Base-by-base conservation (phyloP, 495 filamentous ascomycete species). In the Parathielavia appendiculata region DNA sequence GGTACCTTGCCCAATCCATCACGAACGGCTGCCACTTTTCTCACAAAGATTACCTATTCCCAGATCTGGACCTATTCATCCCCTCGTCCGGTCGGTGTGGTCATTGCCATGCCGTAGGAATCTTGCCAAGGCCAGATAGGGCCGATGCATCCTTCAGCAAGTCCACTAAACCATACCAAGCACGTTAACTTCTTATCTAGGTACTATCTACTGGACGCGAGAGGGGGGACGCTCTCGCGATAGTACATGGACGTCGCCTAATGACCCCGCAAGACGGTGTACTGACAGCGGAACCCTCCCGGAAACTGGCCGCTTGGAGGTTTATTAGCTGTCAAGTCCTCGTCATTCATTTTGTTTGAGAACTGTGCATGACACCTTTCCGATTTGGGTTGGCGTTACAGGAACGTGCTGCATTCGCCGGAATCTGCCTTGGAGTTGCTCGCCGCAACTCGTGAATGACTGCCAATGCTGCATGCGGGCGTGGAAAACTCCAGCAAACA, bases 391-490 rank as follows among this genome's bases (percentile, higher is more conserved):
- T 51, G 32, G 50, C 38, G 50, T 40, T 30, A 22, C 20, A n/a
- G 19, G 23, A 7, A 11, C 1, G 16, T 32, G 46, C n/a, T 43
- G 51, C 38, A 54, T 41, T 41, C 12, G 51, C 23, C 38, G 38
- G 11, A 54, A 32, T 19, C 8, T 54, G 36, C 9, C 26, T 54
- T 54, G 36, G 26, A 30, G 26, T 30, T 30, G 2, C 26, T 26
- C 22, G 17, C 35, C n/a, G 19, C 14, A 40, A 39, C 32, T 14
- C 9, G 20, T 23, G 51, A n/a, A 17, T 30, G 26, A 30, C 26
- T 30, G n/a, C n/a, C n/a, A n/a, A n/a, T n/a, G n/a, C n/a, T n/a
- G 49, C 49, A 51, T 51, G 50, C 50, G 36, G 36, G 49, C 19
- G 34, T 35, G 9, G 23, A 50, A 7, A 8, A 23, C 45, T 47